These are phyloP conservation scores for Penicillium sumatraense DNA, from an alignment of 2,329 filamentous ascomycete species.

Conservation along the genomic window DNA sequence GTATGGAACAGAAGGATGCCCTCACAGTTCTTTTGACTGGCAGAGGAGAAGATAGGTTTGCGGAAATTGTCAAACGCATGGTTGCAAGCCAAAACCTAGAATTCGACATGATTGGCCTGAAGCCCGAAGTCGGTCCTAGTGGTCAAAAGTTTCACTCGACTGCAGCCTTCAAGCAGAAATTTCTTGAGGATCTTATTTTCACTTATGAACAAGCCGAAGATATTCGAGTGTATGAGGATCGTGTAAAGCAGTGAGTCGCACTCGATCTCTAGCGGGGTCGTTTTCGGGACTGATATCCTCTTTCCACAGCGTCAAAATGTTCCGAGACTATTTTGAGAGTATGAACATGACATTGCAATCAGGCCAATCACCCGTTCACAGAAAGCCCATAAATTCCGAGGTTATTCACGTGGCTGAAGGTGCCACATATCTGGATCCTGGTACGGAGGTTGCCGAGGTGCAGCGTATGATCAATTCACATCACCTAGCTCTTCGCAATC, in stretches of 20 bases:
- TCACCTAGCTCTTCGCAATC: constrained; percentile 58
- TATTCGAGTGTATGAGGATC: constrained; percentile 71
- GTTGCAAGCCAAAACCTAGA: constrained; percentile 75
- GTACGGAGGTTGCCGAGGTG: constrained; percentile 79
- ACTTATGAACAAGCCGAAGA: constrained; percentile 86
- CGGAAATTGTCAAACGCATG: constrained; percentile 81
- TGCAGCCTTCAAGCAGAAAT: constrained; percentile 89
- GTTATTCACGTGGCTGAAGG: constrained; percentile 85
- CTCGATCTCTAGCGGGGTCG: not conserved
- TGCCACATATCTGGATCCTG: constrained; percentile 73
- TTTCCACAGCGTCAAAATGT: constrained; percentile 67
- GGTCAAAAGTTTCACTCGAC: constrained; percentile 80
- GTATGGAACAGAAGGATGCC: constrained; percentile 81
- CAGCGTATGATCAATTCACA: constrained; percentile 89
- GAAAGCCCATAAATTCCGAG: constrained; percentile 72
- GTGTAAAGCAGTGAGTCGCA: constrained; percentile 58
- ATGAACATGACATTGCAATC: constrained; percentile 69
- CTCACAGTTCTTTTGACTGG: constrained; percentile 88
- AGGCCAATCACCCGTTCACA: constrained; percentile 48
- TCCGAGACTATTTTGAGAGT: constrained; percentile 79
- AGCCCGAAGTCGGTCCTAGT: constrained; percentile 79
- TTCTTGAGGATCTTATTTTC: constrained; percentile 78
- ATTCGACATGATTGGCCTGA: constrained; percentile 87
- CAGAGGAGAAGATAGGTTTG: constrained; percentile 76
- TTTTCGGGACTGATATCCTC: not conserved